phyloP scores from a whole-genome alignment of 1,284 basidiomycete species.

The Ceratobasidium papillatum region DNA sequence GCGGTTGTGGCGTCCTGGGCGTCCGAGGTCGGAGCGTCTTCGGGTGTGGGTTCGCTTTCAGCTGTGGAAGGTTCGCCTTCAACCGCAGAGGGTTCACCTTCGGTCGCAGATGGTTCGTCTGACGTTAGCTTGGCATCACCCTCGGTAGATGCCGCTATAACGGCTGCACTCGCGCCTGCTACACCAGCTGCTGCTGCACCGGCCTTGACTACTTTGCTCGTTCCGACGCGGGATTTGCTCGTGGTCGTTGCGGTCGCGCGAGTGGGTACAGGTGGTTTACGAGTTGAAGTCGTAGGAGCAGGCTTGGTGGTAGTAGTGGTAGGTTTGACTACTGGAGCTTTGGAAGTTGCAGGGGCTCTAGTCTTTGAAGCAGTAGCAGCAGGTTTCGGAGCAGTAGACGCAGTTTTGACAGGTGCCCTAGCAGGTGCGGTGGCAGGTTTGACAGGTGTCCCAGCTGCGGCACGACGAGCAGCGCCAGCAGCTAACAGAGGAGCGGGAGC shows the following conservation, averaged over 20 bases:
- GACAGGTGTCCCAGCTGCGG: constrained; percentile 5
- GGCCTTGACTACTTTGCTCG: constrained; percentile 9
- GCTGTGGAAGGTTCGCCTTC: background rate
- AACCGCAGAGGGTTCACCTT: background rate
- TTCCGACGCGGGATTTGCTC: constrained; percentile 11
- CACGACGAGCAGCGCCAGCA: constrained; percentile 14
- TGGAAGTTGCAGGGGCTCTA: background rate
- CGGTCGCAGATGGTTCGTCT: background rate
- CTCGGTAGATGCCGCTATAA: background rate
- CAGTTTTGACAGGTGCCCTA: background rate
- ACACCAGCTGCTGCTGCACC: background rate
- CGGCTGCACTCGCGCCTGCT: background rate
- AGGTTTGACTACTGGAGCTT: background rate
- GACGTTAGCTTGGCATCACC: background rate
- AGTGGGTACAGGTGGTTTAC: constrained; percentile 27
- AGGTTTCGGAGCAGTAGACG: background rate
- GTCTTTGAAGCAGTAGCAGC: background rate
- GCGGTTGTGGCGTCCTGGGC: background rate
- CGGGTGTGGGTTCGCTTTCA: background rate
- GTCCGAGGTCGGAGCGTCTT: constrained; percentile 33
- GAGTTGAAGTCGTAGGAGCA: background rate
- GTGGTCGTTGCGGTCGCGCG: background rate
- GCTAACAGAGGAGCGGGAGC: background rate
- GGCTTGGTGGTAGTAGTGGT: background rate
- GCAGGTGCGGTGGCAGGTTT: constrained; percentile 4